Conservation (phyloP, 495 filamentous ascomycete species). For the Aeminium ludgeri region DNA sequence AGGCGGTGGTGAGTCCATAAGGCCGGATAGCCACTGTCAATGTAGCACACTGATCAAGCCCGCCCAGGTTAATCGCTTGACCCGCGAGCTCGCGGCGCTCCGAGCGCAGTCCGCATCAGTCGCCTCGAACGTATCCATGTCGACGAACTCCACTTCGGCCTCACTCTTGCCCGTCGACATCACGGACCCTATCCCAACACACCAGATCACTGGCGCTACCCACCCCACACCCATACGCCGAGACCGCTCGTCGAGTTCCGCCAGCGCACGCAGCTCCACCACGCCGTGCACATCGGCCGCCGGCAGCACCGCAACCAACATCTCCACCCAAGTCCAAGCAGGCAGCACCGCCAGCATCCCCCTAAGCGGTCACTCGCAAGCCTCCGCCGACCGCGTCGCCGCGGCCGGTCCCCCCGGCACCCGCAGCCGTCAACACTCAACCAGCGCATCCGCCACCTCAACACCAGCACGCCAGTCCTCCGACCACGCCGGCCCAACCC, state of each 20-base stretch:
- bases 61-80: slow-evolving; percentile 71
- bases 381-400: slow-evolving; percentile 16
- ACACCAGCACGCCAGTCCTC: slow-evolving; percentile 15
- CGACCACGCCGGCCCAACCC: slow-evolving; percentile 5
- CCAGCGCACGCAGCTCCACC: slow-evolving; percentile 37
- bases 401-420: slow-evolving; percentile 3
- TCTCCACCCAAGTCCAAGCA: slow-evolving; percentile 25
- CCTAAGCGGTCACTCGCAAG: slow-evolving; percentile 9
- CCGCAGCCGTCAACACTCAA: slow-evolving; percentile 8
- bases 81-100: slow-evolving; percentile 64
- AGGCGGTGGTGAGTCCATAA: slow-evolving; percentile 57
- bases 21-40: background rate
- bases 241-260: slow-evolving; percentile 47
- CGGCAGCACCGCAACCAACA: slow-evolving; percentile 31
- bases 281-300: slow-evolving; percentile 18
- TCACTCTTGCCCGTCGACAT: slow-evolving; percentile 20
- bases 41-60: background rate
- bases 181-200: slow-evolving; percentile 28
- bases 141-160: slow-evolving; percentile 40
- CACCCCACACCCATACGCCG: slow-evolving; percentile 42
- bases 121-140: slow-evolving; percentile 49
- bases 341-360: slow-evolving; percentile 9
- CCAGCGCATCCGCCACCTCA: slow-evolving; percentile 10
- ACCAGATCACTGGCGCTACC: slow-evolving; percentile 33
- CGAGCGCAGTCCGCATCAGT: slow-evolving; percentile 66